Evolutionary conservation across 2,329 filamentous ascomycete species (phyloP).

Genomic region (Penicillium sp.): DNA sequence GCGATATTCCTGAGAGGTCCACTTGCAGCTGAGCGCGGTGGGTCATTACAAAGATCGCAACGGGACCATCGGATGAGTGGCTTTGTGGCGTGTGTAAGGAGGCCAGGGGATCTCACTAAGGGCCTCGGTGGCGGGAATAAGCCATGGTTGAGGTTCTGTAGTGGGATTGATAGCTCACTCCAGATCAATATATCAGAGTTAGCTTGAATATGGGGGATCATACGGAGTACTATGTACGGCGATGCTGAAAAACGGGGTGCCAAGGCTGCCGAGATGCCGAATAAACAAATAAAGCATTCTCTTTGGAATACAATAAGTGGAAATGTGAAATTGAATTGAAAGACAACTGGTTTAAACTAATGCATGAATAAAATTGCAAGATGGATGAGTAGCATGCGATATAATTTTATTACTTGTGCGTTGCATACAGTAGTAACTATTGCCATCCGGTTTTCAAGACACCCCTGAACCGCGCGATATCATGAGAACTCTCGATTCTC

Average conservation of each 20-base stretch:
- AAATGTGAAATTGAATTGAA: no score
- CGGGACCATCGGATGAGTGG: not conserved
- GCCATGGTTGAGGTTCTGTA: not conserved
- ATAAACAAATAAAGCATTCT: no score
- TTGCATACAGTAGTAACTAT: not conserved
- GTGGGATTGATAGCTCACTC: not conserved
- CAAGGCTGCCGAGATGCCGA: no score
- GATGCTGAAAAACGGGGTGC: no score
- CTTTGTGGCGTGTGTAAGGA: not conserved
- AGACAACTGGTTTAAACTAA: no score
- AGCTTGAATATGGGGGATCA: not conserved
- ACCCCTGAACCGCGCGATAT: slow-evolving; percentile 11
- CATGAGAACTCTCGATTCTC: slow-evolving; percentile 9
- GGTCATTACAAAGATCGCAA: not conserved
- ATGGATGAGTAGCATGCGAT: not conserved
- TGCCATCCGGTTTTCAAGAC: not conserved
- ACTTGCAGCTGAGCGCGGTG: not conserved
- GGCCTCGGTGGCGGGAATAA: slow-evolving; percentile 8
- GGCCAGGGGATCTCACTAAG: slow-evolving; percentile 4
- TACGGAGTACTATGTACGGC: no score
- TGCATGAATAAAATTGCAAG: not conserved
- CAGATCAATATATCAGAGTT: slow-evolving; percentile 2
- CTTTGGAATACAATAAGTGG: no score
- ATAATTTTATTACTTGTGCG: no score
- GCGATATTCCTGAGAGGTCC: not conserved